Base-by-base conservation (phyloP, 1,284 basidiomycete species). In the Ceratobasidium sp. region DNA sequence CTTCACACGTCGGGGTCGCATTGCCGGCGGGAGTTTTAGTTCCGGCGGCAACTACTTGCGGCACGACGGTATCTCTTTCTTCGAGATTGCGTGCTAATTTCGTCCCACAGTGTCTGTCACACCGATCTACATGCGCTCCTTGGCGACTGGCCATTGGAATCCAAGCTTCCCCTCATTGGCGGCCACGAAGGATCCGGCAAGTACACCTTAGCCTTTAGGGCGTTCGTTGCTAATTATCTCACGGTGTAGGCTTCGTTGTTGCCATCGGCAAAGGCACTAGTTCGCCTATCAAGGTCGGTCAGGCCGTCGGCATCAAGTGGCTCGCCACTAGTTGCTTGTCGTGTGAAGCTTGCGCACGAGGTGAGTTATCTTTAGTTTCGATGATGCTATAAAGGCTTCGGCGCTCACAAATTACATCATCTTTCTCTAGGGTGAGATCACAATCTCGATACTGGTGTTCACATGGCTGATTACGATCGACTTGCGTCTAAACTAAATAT, bases 301-400 rank as follows among this genome's bases (percentile, higher is more conserved):
- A 94, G 72, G 85, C 89, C 13, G 93, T 96, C 53, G 93, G 94
- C 6, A 87, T 96, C 82, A 96, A 96, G 78, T 92, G 91, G 91
- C 80, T 91, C 42, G 90, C 89, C 6, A 83, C 88, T 75, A 86
- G 84, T 68, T 93, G 83, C 75, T 80, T 79, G 53, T 67, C 65
- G 45, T 72, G 72, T 52, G 57, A 60, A 64, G 57, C 42, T 27
- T 56, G 47, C 22, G 47, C 52, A 8, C 52, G 57, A 56, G 54
- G 70, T 68, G 60, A 53, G 40, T 31, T 62, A 34, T 81, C 85
- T 70, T 74, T 88, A 45, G 81, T 88, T 74, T 78, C 88, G 92
- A 76, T 84, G 83, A 73, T 94, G 94, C 78, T 82, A 84, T 71
- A 47, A 85, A 85, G 72, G 91, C 87, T 43, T 79, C 84, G 65